These are phyloP conservation scores for Plantago elongata DNA, from an alignment of 257 asterid genomes.

Conservation along the genomic window DNA sequence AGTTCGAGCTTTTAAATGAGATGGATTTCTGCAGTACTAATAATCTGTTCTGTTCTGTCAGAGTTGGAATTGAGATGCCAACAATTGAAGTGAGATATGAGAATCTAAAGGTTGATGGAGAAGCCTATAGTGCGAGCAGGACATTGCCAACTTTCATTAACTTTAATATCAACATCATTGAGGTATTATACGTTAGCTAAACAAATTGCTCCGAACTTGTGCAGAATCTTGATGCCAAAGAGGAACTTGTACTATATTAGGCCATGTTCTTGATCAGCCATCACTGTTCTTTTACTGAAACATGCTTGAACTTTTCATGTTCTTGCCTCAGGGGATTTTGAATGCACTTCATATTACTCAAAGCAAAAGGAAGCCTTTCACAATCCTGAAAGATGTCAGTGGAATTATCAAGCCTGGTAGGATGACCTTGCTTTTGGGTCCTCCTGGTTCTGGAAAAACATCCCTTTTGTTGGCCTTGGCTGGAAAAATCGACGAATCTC, in stretches of 20 bases:
- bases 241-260: too few species aligned
- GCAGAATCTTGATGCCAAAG: neutral
- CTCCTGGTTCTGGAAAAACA: conserved; percentile 63
- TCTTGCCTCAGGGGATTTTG: conserved; percentile 30
- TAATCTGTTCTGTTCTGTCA: conserved; percentile 6
- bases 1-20: too few species aligned
- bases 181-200: conserved; percentile 22
- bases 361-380: conserved; percentile 44
- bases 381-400: conserved; percentile 56
- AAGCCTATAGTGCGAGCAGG: conserved; percentile 34
- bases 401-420: conserved; percentile 63
- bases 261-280: too few species aligned
- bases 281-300: neutral
- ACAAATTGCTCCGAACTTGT: too few species aligned
- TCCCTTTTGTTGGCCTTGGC: conserved; percentile 59
- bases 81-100: conserved; percentile 52
- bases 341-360: conserved; percentile 36
- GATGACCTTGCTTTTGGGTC: conserved; percentile 60
- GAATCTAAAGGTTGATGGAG: conserved; percentile 38
- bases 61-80: conserved; percentile 59
- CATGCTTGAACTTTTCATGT: neutral
- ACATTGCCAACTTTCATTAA: conserved; percentile 46
- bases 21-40: too few species aligned
- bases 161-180: conserved; percentile 36
- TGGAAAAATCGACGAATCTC: conserved; percentile 50